phyloP scores from a whole-genome alignment of 2,329 filamentous ascomycete species.

The Fusarium torreyae region DNA sequence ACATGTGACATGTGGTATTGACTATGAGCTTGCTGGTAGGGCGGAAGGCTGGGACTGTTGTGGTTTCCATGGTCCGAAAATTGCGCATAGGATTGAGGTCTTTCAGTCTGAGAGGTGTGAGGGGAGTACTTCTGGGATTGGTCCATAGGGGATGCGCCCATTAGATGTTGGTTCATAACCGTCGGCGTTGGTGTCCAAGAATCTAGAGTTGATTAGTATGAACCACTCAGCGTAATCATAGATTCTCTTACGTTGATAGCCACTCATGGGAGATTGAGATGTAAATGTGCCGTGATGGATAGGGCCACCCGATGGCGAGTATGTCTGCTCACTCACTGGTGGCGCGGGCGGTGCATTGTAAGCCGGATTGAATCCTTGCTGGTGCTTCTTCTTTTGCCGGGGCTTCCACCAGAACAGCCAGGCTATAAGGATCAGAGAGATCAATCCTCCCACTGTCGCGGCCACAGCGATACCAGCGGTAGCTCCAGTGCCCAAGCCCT shows the following conservation, averaged over 20 bases:
- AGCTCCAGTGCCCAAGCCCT: slow-evolving; percentile 40
- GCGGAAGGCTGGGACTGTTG: slow-evolving; percentile 26
- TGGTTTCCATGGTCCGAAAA: slow-evolving; percentile 37
- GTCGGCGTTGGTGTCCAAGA: slow-evolving; percentile 37
- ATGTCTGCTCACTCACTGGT: slow-evolving; percentile 21
- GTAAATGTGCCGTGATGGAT: slow-evolving; percentile 11
- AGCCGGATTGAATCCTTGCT: neutral
- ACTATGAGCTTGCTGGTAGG: slow-evolving; percentile 28
- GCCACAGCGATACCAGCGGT: slow-evolving; percentile 44
- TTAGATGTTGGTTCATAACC: slow-evolving; percentile 27
- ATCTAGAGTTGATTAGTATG: slow-evolving; percentile 33
- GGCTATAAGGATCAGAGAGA: slow-evolving; percentile 30
- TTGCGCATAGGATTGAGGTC: slow-evolving; percentile 33
- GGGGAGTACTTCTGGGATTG: slow-evolving; percentile 43
- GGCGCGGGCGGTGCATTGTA: slow-evolving; percentile 15
- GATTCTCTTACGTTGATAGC: slow-evolving; percentile 42
- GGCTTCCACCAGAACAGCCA: slow-evolving; percentile 48
- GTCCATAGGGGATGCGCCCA: slow-evolving; percentile 36
- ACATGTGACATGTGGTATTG: slow-evolving; percentile 33
- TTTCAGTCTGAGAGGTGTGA: slow-evolving; percentile 31
- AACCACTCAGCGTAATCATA: accelerated
- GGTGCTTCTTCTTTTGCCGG: slow-evolving; percentile 37
- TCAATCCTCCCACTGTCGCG: slow-evolving; percentile 30
- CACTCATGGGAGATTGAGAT: slow-evolving; percentile 42
- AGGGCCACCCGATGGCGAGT: slow-evolving; percentile 23